A percentile compares a stretch with the other conserved stretches of the same genome.
Conservation (phyloP, 73 alveolate species). For the Tetrahymena malaccensis region DNA sequence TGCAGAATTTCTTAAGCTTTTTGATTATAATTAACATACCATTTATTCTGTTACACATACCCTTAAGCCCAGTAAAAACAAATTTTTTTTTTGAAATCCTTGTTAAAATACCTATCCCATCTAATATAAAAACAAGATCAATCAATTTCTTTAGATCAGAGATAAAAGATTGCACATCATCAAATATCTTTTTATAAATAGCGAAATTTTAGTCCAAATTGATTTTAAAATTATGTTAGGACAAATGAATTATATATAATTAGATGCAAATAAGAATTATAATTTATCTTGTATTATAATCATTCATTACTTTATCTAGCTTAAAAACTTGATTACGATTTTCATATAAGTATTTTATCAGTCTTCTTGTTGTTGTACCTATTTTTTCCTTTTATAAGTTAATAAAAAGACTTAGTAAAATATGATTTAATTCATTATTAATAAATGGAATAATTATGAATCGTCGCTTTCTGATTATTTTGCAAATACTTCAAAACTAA, state of each 20-base stretch:
- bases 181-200: background rate
- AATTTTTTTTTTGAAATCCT: constrained; percentile 32
- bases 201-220: background rate
- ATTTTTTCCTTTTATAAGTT: background rate
- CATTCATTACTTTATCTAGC: background rate
- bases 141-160: constrained; percentile 25
- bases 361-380: background rate
- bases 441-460: background rate
- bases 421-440: no score
- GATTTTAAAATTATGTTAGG: background rate
- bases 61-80: constrained; percentile 28
- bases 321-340: background rate
- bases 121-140: constrained; percentile 25
- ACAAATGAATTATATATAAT: background rate
- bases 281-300: background rate
- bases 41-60: constrained; percentile 20
- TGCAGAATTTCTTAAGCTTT: background rate
- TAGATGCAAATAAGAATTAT: background rate
- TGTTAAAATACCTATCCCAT: constrained; percentile 36
- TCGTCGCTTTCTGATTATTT: no score
- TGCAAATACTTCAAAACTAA: background rate
- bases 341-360: background rate
- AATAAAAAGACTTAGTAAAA: background rate
- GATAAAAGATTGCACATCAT: background rate
- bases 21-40: background rate